Evolutionary conservation across 1,139 yeast species (phyloP).

Genomic region (Geotrichum macrosporum): DNA sequence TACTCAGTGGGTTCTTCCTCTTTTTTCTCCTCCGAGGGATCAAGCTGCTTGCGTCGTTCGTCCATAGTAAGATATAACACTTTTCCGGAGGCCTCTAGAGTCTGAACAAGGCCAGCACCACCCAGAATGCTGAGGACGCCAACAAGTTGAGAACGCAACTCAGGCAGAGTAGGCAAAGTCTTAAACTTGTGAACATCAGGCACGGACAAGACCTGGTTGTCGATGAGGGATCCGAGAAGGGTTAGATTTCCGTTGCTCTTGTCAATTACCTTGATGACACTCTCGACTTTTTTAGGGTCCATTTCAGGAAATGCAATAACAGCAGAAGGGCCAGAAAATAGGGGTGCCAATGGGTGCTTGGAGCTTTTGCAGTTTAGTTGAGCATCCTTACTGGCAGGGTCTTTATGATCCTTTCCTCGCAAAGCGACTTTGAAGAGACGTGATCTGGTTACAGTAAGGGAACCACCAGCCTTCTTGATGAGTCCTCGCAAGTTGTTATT

Average conservation of each 20-base stretch:
- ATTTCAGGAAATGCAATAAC: constrained; percentile 64
- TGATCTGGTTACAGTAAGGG: constrained; percentile 62
- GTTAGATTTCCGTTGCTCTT: constrained; percentile 67
- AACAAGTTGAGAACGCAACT: constrained; percentile 74
- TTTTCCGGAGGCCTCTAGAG: constrained; percentile 65
- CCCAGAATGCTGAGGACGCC: constrained; percentile 81
- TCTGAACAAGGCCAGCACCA: constrained; percentile 84
- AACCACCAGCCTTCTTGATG: constrained; percentile 60
- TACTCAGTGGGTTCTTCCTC: constrained; percentile 6
- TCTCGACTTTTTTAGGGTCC: constrained; percentile 64
- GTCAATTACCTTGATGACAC: constrained; percentile 58
- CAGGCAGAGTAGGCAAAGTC: constrained; percentile 64
- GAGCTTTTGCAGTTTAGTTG: constrained; percentile 18
- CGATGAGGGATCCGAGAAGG: constrained; percentile 80
- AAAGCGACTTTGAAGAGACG: constrained; percentile 70
- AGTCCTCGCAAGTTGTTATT: constrained; percentile 59
- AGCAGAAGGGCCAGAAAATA: constrained; percentile 82
- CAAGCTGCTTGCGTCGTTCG: constrained; percentile 50
- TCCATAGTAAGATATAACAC: constrained; percentile 69
- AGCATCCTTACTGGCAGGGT: constrained; percentile 69
- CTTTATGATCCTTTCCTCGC: constrained; percentile 60
- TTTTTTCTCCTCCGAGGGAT: constrained; percentile 20
- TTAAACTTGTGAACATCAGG: constrained; percentile 59
- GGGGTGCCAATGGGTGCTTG: constrained; percentile 61
- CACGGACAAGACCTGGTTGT: constrained; percentile 52